phyloP scores from a whole-genome alignment of 352 stramenopile genomes.

The Phytophthora macrochlamydospora region DNA sequence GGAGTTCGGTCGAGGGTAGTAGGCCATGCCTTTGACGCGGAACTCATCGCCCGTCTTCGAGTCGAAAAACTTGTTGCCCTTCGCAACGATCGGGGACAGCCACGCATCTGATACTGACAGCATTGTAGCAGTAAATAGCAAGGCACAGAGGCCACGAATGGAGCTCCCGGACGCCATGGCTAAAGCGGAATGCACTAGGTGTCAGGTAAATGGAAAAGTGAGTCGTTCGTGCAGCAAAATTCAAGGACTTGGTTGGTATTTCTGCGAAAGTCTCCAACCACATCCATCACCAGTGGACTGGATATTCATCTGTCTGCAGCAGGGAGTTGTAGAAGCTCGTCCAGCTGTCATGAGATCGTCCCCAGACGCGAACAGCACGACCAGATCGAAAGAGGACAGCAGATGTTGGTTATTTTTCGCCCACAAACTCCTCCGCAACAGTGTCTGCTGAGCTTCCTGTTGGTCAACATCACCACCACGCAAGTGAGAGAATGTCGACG shows the following conservation, averaged over 20 bases:
- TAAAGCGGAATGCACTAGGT: not conserved
- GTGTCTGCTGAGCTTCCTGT: not conserved
- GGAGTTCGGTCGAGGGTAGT: constrained; percentile 54
- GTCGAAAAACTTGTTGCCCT: constrained; percentile 80
- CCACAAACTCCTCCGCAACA: not conserved
- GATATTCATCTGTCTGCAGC: not conserved
- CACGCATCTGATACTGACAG: constrained; percentile 22
- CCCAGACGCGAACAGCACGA: not conserved
- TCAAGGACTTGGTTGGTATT: not conserved
- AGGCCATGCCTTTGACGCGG: constrained; percentile 52
- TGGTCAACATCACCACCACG: not conserved
- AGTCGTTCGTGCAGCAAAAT: not conserved
- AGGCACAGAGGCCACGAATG: not conserved
- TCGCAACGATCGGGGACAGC: constrained; percentile 32
- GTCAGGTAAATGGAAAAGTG: constrained; percentile 3
- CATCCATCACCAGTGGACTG: not conserved
- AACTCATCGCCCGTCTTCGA: constrained; percentile 52
- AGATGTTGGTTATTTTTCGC: not conserved
- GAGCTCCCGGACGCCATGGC: not conserved
- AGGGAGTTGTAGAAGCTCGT: not conserved
- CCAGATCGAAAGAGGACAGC: not conserved
- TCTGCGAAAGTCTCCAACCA: not conserved
- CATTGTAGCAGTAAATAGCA: not conserved
- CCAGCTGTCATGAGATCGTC: not conserved
- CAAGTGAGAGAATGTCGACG: not conserved